Base-by-base conservation (phyloP, 169 alveolate species). In the Perkinsus olseni region DNA sequence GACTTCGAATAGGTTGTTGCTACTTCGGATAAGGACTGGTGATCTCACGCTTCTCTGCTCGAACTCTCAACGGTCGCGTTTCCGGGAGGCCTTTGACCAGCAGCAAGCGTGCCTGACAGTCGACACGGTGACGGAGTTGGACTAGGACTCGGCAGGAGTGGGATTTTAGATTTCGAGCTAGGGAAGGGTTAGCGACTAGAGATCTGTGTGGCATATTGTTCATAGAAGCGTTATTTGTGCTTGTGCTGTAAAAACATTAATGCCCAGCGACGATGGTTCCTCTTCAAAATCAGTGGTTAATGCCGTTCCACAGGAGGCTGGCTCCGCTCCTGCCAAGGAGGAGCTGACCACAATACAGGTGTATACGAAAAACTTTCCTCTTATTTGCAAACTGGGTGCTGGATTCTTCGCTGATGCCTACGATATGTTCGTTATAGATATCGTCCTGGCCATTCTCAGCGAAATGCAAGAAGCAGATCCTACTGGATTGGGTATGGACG, bases 401-500 rank as follows among this genome's bases (percentile, higher is more conserved):
- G 96, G 95, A 20, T 95, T 95, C 74, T 91, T 94, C 31, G 95
- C 96, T 11, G 96, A 95, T 74, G 94, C 96, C 48, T 95, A 95
- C 92, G 96, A 95, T 74, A 93, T 95, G 39, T 95, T 95, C 90
- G 93, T 94, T 36, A 95, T 95, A 0, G 94, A 94, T 45, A 45
- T 95, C 28, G 96, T 93, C 36, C 93, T 93, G 0, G 51, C 93
- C 90, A 95, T 95, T 62, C 82, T 62, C 82, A 62, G 37, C 34
- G 82, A 62, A 24, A 62, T 62, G 82, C 82, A 62, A 62, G 82
- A 62, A 24, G 82, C 1, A 62, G 82, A 62, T 28, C 82, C 82
- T 21, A 62, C 82, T 62, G 82, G 82, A 62, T 24, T 62, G 31
- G 82, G 82, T 24, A 62, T 62, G 82, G 82, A 62, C 34, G 28